These are phyloP conservation scores for Suillus weaverae DNA, from an alignment of 768 basidiomycete species.

Conservation along the genomic window DNA sequence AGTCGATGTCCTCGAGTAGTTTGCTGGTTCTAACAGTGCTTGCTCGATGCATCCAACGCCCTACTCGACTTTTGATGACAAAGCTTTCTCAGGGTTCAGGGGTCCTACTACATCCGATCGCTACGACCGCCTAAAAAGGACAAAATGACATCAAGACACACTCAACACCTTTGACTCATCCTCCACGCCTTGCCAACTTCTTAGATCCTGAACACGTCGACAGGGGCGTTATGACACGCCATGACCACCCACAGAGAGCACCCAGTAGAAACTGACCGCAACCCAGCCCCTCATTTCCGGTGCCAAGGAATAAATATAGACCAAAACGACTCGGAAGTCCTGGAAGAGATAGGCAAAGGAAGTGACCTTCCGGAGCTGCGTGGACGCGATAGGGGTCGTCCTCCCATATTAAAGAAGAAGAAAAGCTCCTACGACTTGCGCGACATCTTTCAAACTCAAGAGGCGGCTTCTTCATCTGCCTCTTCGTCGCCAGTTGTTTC, in stretches of 20 bases:
- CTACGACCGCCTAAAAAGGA: too few relatives aligned
- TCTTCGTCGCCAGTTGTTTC: not conserved
- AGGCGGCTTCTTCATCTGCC: not conserved
- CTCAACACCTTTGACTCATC: not conserved
- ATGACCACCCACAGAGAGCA: not conserved
- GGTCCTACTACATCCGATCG: not conserved
- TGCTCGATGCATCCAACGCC: not conserved
- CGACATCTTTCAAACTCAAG: conserved; percentile 26
- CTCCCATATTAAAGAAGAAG: conserved; percentile 34
- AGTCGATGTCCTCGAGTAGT: not conserved
- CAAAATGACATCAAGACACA: not conserved
- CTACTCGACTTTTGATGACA: not conserved
- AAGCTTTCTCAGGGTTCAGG: not conserved
- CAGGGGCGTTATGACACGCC: conserved; percentile 1
- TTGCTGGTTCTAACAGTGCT: not conserved
- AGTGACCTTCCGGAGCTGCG: not conserved
- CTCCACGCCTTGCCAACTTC: too few relatives aligned
- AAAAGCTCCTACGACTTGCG: conserved; percentile 35
- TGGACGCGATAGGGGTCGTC: not conserved
- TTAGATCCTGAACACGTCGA: not conserved
- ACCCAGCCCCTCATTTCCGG: not conserved
- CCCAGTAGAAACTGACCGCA: too few relatives aligned
- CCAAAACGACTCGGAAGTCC: not conserved
- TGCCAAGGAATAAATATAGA: not conserved
- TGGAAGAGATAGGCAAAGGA: not conserved